Percentiles rank a stretch among this genome's conserved stretches.
These are phyloP conservation scores for Mycena amicta DNA, from an alignment of 768 basidiomycete genomes.

Conservation along the genomic window DNA sequence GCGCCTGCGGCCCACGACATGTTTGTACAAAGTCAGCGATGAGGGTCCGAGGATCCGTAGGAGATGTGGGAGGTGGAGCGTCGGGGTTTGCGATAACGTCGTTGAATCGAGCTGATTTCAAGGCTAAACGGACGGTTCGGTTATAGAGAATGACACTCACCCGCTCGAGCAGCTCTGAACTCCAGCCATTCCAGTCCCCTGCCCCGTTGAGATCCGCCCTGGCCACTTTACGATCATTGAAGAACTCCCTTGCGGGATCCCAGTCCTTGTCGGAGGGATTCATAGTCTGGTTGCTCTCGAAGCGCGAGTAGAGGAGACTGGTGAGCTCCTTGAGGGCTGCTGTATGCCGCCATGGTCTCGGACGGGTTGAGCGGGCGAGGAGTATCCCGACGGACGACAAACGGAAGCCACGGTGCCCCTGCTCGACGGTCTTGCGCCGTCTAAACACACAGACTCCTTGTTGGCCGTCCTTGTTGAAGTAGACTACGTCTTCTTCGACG, in stretches of 20 bases:
- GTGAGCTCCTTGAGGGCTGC: slow-evolving; percentile 63
- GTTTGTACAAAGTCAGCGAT: slow-evolving; percentile 76
- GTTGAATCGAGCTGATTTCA: slow-evolving; percentile 27
- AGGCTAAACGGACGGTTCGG: no score
- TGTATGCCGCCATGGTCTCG: slow-evolving; percentile 79
- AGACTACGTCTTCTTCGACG: slow-evolving; percentile 77
- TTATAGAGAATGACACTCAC: slow-evolving; percentile 39
- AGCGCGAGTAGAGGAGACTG: slow-evolving; percentile 51
- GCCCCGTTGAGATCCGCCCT: slow-evolving; percentile 55
- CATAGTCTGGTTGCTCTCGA: slow-evolving; percentile 49
- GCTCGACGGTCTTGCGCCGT: slow-evolving; percentile 65
- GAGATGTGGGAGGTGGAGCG: slow-evolving; percentile 73
- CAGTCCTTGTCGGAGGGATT: slow-evolving; percentile 60
- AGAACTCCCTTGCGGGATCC: slow-evolving; percentile 64
- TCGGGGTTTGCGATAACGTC: slow-evolving; percentile 48
- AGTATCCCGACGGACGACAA: slow-evolving; percentile 79
- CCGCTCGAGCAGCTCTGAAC: slow-evolving; percentile 56
- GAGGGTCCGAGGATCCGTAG: slow-evolving; percentile 80
- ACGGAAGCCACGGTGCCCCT: slow-evolving; percentile 78
- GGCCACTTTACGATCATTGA: slow-evolving; percentile 61
- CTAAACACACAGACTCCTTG: slow-evolving; percentile 78
- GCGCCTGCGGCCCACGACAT: slow-evolving; percentile 71
- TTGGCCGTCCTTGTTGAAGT: slow-evolving; percentile 70
- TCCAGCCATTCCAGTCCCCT: slow-evolving; percentile 71
- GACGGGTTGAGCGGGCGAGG: slow-evolving; percentile 61